Evolutionary conservation across 2,329 filamentous ascomycete species (phyloP).

Genomic region (Aspergillus sp.): DNA sequence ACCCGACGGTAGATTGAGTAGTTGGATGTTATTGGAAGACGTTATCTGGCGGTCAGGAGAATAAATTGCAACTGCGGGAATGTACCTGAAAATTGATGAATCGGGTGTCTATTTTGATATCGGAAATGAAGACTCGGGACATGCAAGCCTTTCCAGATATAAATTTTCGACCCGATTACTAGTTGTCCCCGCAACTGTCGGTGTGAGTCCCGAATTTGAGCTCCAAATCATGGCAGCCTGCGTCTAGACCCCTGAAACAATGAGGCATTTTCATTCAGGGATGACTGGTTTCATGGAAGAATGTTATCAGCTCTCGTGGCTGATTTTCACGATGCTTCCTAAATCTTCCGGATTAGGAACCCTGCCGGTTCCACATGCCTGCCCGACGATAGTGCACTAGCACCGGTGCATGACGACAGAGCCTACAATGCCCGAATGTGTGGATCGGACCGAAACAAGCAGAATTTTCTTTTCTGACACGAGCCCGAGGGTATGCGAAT

Average conservation of each 20-base stretch:
- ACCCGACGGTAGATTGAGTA: not conserved
- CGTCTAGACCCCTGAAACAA: not conserved
- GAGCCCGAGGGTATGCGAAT: no score
- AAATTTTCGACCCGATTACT: no score
- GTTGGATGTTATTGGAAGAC: not conserved
- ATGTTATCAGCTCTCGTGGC: not conserved
- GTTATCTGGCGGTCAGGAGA: not conserved
- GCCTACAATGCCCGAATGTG: constrained; percentile 10
- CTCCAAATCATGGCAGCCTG: no score
- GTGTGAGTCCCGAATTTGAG: no score
- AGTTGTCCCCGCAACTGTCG: no score
- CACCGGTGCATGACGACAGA: constrained; percentile 3
- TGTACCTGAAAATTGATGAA: not conserved
- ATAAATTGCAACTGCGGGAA: no score
- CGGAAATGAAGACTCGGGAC: not conserved
- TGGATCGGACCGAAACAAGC: constrained; percentile 1
- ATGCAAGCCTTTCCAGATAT: no score
- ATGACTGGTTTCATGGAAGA: not conserved
- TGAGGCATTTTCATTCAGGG: constrained; percentile 10
- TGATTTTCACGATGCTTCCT: constrained; percentile 9
- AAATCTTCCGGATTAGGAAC: constrained; percentile 15
- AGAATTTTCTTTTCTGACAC: not conserved
- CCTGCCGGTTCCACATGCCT: constrained; percentile 5
- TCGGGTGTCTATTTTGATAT: not conserved
- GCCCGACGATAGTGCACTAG: constrained; percentile 3